A percentile compares a stretch with the other conserved stretches of the same genome.
Conservation (phyloP, 2,329 filamentous ascomycete species). For the Elsinoe ampelina region DNA sequence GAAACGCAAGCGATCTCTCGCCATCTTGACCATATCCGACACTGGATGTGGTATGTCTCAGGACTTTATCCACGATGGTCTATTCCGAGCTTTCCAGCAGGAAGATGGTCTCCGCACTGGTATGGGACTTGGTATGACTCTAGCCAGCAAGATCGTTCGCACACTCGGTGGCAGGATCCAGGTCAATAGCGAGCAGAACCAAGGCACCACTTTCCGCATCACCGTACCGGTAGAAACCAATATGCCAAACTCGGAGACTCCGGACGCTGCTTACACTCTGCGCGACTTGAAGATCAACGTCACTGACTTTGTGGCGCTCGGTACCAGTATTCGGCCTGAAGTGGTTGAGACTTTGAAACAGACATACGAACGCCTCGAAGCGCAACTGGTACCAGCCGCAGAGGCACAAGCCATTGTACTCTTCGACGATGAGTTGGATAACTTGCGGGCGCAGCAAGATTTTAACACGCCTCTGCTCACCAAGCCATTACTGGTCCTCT, state of each 20-base stretch:
- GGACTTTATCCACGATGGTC: slow-evolving; percentile 22
- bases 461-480: neutral
- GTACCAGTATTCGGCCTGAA: neutral
- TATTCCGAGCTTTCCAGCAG: slow-evolving; percentile 28
- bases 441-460: neutral
- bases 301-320: neutral
- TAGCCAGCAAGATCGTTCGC: slow-evolving; percentile 26
- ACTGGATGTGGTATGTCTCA: slow-evolving; percentile 28
- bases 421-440: neutral
- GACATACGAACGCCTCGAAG: neutral
- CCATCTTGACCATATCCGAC: slow-evolving; percentile 20
- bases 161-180: slow-evolving; percentile 21
- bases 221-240: neutral
- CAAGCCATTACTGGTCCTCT: slow-evolving; percentile 12
- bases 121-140: slow-evolving; percentile 28
- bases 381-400: neutral
- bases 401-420: slow-evolving; percentile 1
- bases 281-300: neutral
- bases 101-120: slow-evolving; percentile 26
- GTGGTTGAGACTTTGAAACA: neutral
- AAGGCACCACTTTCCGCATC: neutral
- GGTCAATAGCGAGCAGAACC: neutral
- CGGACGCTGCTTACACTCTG: neutral
- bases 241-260: neutral
- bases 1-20: neutral